Conservation (phyloP, 352 stramenopile genomes). For the Phytopythium boreale region DNA sequence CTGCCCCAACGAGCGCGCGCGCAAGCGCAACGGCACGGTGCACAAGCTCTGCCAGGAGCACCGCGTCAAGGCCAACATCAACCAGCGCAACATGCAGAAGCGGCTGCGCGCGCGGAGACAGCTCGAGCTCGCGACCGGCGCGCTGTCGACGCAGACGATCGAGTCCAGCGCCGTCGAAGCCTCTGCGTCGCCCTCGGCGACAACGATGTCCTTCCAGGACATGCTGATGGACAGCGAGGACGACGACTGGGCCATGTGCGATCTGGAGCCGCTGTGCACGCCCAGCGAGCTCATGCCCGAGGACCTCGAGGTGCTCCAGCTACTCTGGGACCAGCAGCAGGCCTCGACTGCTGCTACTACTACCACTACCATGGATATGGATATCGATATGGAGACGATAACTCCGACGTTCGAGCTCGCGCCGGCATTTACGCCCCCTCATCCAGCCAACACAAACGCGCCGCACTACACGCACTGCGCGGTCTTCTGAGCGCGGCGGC, state of each 20-base stretch:
- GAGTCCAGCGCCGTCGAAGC: not conserved
- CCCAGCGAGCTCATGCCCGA: constrained; percentile 23
- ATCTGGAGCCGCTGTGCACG: constrained; percentile 22
- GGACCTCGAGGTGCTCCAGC: constrained; percentile 28
- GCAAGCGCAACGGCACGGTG: constrained; percentile 43
- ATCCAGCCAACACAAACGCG: not conserved
- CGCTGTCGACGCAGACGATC: not conserved
- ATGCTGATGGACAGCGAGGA: constrained; percentile 17
- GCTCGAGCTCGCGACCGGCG: constrained; percentile 1
- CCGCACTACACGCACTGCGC: not conserved
- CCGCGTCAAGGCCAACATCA: constrained; percentile 52
- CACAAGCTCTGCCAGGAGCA: constrained; percentile 55
- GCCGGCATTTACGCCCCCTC: not conserved
- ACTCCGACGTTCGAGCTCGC: not conserved
- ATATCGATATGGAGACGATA: not conserved
- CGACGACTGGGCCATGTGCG: constrained; percentile 21
- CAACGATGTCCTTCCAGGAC: constrained; percentile 5
- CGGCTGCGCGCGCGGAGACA: constrained; percentile 20
- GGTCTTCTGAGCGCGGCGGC: not conserved
- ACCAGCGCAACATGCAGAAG: constrained; percentile 44
- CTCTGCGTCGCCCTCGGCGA: not conserved
- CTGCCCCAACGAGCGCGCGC: constrained; percentile 40
- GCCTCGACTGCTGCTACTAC: too few relatives aligned
- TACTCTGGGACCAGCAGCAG: constrained; percentile 17
- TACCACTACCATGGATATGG: not conserved